Evolutionary conservation across 139 green algal genomes (phyloP).

Genomic region (Asterochloris sp.): DNA sequence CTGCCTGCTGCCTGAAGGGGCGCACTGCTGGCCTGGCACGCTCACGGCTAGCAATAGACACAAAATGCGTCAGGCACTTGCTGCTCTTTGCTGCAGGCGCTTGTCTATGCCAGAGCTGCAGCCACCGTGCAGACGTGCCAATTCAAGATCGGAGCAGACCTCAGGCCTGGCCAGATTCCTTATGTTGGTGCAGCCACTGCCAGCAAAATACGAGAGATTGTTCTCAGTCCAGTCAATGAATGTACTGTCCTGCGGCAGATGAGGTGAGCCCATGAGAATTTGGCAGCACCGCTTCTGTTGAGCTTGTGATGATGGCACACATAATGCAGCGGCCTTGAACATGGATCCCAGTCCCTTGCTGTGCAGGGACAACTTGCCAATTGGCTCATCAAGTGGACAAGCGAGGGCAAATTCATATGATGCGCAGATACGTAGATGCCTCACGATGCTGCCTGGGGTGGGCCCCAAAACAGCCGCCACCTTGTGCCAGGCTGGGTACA

Average conservation of each 20-base stretch:
- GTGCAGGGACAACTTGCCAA: slow-evolving; percentile 15
- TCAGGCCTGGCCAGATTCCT: slow-evolving; percentile 19
- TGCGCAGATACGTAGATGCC: slow-evolving; percentile 11
- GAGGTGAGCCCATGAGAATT: not conserved
- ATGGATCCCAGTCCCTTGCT: not conserved
- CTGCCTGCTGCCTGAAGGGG: not conserved
- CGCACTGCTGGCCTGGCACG: not conserved
- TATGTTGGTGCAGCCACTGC: slow-evolving; percentile 12
- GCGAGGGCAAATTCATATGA: slow-evolving; percentile 14
- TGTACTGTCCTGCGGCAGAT: not conserved
- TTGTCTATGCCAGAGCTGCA: slow-evolving; percentile 29
- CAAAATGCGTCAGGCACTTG: not conserved
- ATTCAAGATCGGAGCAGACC: slow-evolving; percentile 21
- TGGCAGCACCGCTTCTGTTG: not conserved
- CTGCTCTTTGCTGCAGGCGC: slow-evolving; percentile 16
- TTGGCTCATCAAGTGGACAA: slow-evolving; percentile 17
- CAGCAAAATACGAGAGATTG: slow-evolving; percentile 31
- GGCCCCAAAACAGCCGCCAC: slow-evolving; percentile 21
- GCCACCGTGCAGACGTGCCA: slow-evolving; percentile 21
- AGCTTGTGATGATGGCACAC: too few species aligned
- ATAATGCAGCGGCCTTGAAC: not conserved
- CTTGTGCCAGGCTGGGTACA: slow-evolving; percentile 32
- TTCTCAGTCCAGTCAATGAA: not conserved
- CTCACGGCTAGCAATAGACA: not conserved
- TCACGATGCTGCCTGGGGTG: slow-evolving; percentile 27